Conservation (phyloP, 2,329 filamentous ascomycete species). For the Zymoseptoria brevis region DNA sequence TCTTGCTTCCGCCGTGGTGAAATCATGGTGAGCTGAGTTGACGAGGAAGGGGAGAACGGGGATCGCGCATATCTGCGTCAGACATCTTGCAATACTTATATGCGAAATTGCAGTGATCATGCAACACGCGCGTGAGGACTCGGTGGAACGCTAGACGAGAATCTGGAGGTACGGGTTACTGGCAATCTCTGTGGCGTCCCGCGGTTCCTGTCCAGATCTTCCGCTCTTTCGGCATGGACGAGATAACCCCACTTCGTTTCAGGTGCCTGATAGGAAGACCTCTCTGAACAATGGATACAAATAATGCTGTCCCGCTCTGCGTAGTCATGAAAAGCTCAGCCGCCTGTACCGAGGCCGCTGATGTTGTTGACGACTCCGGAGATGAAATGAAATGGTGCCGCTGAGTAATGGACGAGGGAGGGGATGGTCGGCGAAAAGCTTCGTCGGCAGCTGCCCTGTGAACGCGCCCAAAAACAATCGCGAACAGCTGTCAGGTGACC, state of each 20-base stretch:
- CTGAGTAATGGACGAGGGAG: background rate
- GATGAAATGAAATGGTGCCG: background rate
- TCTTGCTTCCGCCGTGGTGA: background rate
- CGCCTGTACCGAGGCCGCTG: background rate
- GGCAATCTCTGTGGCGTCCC: background rate
- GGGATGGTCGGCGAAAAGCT: background rate
- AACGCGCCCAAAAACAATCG: background rate
- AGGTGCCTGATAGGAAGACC: background rate
- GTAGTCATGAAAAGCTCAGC: background rate
- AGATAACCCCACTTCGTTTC: background rate
- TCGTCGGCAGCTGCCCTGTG: background rate
- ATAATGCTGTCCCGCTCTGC: background rate
- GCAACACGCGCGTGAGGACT: background rate
- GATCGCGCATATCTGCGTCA: background rate
- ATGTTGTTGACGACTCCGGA: background rate
- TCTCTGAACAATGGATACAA: background rate
- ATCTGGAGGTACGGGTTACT: background rate
- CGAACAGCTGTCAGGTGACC: background rate
- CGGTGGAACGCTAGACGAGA: background rate
- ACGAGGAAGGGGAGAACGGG: background rate
- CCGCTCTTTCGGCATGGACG: background rate
- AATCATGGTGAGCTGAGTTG: background rate
- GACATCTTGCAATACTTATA: background rate
- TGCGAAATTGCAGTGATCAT: background rate
- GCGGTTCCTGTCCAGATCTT: background rate